Evolutionary conservation across 148 eudicot genomes (phyloP).

Genomic region (Spergularia marina): DNA sequence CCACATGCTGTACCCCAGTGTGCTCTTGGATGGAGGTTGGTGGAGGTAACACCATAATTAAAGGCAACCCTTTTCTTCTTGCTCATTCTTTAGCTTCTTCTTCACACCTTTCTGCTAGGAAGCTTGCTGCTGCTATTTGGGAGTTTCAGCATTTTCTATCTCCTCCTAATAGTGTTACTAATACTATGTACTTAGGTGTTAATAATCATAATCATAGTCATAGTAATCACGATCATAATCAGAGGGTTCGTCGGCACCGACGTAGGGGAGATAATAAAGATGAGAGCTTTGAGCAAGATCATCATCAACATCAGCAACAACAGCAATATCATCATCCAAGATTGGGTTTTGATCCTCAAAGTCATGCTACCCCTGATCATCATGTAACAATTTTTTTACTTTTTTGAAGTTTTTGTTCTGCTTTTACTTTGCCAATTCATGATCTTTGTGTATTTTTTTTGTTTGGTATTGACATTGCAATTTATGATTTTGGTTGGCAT

Average conservation of each 20-base stretch:
- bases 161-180: no score
- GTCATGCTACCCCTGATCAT: slow-evolving; percentile 25
- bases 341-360: slow-evolving; percentile 29
- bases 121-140: slow-evolving; percentile 36
- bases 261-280: slow-evolving; percentile 17
- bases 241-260: slow-evolving; percentile 10
- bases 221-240: neutral
- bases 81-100: slow-evolving; percentile 10
- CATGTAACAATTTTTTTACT: slow-evolving; percentile 17
- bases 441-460: neutral
- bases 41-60: slow-evolving; percentile 26
- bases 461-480: neutral
- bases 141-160: slow-evolving; percentile 33
- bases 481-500: neutral
- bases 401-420: neutral
- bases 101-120: slow-evolving; percentile 19
- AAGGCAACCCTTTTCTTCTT: slow-evolving; percentile 7
- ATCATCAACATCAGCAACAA: neutral
- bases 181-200: slow-evolving; percentile 31
- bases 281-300: slow-evolving; percentile 22
- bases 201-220: slow-evolving; percentile 13
- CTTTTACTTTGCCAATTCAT: neutral
- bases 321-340: slow-evolving; percentile 8
- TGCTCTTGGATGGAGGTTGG: slow-evolving; percentile 30
- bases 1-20: slow-evolving; percentile 29